Base-by-base conservation (phyloP, 2,329 filamentous ascomycete genomes). In the Xylariales sp. region DNA sequence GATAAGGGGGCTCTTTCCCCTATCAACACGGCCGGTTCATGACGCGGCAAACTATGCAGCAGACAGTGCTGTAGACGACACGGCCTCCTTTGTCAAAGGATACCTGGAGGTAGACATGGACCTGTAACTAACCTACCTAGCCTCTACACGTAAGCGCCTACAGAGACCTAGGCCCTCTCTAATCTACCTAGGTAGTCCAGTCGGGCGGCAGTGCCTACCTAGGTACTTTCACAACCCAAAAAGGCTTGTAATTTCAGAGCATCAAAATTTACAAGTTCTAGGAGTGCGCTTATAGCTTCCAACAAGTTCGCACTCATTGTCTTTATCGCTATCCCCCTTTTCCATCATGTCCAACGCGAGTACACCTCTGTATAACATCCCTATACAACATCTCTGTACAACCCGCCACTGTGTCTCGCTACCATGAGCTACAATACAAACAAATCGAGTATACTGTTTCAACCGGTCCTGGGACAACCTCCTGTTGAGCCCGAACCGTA, bases 371-470 rank as follows among this genome's bases (percentile, higher is more conserved):
- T 60, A 55, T 61, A 60, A 48, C 12, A 23, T 23, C 23, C 23
- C 23, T 23, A 23, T 23, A 23, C 23, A 23, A 41, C 32, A 54
- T 43, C 30, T 64, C 59, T 60, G 60, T 60, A 55, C 65, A 60
- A 48, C 12, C 46, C 36, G 23, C 48, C 48, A 41, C 48, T 18
- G 16, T 36, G 28, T 55, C 36, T 32, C 52, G 23, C 34, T 18
- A 46, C 16, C 5, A 12, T 36, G 12, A 12, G 54, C 9, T 45
- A 14, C 28, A 41, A 36, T 45, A 14, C 28, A 41, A 36, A 43
- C 56, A 58, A 65, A 53, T 28, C 45, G 12, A n/a, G 3, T 36
- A 12, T 46, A 18, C 45, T 56, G 34, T 30, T 41, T 61, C 41
- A 28, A 41, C 36, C 28, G 7, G 18, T 45, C 34, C 34, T 18